Percentiles rank a stretch among this genome's conserved stretches.
These are phyloP conservation scores for Euphrasia confusa DNA, from an alignment of 257 asterid species.

Conservation along the genomic window DNA sequence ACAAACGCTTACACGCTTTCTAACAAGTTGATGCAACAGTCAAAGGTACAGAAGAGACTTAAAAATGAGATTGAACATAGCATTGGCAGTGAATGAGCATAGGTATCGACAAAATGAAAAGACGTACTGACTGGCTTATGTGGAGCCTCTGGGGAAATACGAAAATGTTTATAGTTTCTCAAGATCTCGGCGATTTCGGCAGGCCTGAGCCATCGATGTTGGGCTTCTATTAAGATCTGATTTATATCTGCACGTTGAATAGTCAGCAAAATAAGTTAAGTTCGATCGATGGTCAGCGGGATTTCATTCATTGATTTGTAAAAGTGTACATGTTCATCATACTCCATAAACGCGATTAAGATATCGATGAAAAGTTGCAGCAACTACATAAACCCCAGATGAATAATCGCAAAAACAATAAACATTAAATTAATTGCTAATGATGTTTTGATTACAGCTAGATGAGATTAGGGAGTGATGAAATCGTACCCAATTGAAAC, in stretches of 20 bases:
- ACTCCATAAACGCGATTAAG: too few species aligned
- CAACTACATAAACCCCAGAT: too few species aligned
- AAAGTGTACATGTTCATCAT: too few species aligned
- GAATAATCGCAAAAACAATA: too few species aligned
- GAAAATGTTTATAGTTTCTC: conserved; percentile 49
- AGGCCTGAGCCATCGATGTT: conserved; percentile 79
- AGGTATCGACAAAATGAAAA: conserved; percentile 24
- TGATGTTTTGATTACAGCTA: not conserved
- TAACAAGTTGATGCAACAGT: not conserved
- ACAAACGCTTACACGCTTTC: not conserved
- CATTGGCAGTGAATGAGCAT: not conserved
- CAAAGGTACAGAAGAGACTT: not conserved
- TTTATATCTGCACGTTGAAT: conserved; percentile 46
- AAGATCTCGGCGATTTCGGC: conserved; percentile 74
- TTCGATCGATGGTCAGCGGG: not conserved
- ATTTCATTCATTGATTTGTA: not conserved
- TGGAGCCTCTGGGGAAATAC: conserved; percentile 65
- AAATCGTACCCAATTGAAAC: conserved; percentile 39
- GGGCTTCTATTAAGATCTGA: conserved; percentile 63
- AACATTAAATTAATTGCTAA: too few species aligned
- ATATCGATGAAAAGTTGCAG: too few species aligned
- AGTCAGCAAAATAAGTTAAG: not conserved
- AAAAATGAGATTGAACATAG: not conserved
- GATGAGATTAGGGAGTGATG: not conserved
- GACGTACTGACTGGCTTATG: conserved; percentile 70